A percentile compares a stretch with the other conserved stretches of the same genome.
phyloP scores from a whole-genome alignment of 768 basidiomycete genomes.

The Lanmaoa rubissima region DNA sequence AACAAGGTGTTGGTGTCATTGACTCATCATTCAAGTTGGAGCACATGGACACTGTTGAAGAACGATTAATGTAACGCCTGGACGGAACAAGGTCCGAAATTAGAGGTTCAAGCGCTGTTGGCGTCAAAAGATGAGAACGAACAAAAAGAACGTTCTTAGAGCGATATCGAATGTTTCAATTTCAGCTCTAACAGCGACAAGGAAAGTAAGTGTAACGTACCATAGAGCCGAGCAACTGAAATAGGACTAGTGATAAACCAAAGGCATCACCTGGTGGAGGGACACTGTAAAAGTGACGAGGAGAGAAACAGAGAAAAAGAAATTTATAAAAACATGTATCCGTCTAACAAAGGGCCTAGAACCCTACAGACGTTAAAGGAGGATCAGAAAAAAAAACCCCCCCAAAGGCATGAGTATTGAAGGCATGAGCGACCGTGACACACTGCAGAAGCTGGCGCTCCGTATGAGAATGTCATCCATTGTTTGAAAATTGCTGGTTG shows the following conservation, averaged over 20 bases:
- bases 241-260: background rate
- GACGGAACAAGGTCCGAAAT: background rate
- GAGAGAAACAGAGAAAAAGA: no score
- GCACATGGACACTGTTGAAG: background rate
- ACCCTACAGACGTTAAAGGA: no score
- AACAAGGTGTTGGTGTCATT: background rate
- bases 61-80: background rate
- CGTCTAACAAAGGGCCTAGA: no score
- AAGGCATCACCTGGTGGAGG: no score
- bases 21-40: background rate
- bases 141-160: background rate
- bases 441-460: background rate
- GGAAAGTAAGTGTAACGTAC: background rate
- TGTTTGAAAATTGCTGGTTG: background rate
- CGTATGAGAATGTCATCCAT: background rate
- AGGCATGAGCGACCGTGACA: background rate
- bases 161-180: background rate
- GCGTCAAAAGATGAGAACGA: background rate
- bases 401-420: background rate
- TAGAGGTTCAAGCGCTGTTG: background rate
- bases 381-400: no score
- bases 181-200: slow-evolving; percentile 2
- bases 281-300: no score
- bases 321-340: no score
- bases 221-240: background rate